Conservation (phyloP, 169 alveolate genomes). For the Eimeria necatrix region DNA sequence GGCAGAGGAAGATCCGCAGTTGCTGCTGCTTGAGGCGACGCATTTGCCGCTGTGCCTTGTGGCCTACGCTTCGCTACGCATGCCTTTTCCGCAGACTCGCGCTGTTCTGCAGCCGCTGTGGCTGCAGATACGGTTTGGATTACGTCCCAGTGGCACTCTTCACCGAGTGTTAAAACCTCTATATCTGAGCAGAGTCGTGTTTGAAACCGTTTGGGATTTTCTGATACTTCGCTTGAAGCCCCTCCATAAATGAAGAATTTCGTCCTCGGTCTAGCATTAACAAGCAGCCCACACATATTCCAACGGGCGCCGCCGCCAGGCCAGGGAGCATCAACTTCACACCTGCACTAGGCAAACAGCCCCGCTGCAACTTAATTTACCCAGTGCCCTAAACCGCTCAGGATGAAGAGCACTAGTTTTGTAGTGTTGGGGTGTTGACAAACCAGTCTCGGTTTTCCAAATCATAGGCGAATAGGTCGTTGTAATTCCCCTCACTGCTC, state of each 20-base stretch:
- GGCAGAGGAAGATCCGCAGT: conserved; percentile 77
- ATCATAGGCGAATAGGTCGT: conserved; percentile 91
- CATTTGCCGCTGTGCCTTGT: conserved; percentile 44
- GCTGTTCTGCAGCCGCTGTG: conserved; percentile 59
- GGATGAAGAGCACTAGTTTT: background rate
- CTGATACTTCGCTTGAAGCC: conserved; percentile 92
- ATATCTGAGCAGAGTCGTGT: conserved; percentile 67
- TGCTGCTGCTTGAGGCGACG: background rate
- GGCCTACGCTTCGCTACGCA: conserved; percentile 18
- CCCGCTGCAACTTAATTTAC: background rate
- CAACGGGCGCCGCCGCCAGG: conserved; percentile 93
- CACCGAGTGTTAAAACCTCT: conserved; percentile 79
- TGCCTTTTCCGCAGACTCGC: conserved; percentile 31
- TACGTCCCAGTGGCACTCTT: conserved; percentile 66
- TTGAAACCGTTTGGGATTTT: conserved; percentile 91
- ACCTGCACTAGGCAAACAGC: conserved; percentile 35
- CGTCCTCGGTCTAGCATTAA: conserved; percentile 96
- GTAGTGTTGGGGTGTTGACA: background rate
- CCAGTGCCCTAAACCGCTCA: background rate
- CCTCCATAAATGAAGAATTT: conserved; percentile 97
- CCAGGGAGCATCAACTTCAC: conserved; percentile 92
- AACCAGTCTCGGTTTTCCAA: conserved; percentile 94
- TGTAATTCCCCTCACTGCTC: conserved; percentile 93
- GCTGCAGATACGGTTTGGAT: conserved; percentile 54
- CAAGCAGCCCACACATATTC: conserved; percentile 94